A percentile compares a stretch with the other conserved stretches of the same genome.
phyloP scores from a whole-genome alignment of 1,284 basidiomycete genomes.

The Hortiboletus rubellus region DNA sequence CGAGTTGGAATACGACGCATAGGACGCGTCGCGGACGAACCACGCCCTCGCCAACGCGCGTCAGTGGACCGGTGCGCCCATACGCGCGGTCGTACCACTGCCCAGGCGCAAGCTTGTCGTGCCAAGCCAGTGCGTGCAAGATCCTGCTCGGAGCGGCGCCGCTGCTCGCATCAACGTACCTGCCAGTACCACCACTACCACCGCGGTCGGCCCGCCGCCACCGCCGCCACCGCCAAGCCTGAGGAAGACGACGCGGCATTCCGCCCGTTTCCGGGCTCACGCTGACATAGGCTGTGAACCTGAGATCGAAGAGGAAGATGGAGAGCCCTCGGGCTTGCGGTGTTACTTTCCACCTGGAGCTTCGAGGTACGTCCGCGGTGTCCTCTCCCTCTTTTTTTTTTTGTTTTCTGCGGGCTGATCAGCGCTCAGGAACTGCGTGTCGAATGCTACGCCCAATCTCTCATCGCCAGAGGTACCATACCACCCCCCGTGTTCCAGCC shows the following conservation, averaged over 20 bases:
- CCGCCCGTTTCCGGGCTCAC: background rate
- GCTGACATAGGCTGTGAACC: background rate
- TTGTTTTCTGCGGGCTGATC: background rate
- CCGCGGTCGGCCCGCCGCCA: background rate
- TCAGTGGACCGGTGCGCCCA: slow-evolving; percentile 27
- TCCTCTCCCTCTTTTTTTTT: too few species aligned
- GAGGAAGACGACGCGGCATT: background rate
- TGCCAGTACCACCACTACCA: too few species aligned
- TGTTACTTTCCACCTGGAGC: slow-evolving; percentile 25
- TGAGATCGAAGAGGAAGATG: background rate
- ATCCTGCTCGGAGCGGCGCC: too few species aligned
- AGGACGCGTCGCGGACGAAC: background rate
- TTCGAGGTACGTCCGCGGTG: slow-evolving; percentile 24
- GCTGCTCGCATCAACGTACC: background rate
- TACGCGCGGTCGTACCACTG: slow-evolving; percentile 26
- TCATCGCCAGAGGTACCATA: slow-evolving; percentile 25
- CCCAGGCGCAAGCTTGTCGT: slow-evolving; percentile 14
- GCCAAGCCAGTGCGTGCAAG: too few species aligned
- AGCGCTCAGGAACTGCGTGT: slow-evolving; percentile 24
- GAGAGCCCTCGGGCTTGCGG: background rate
- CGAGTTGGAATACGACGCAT: background rate
- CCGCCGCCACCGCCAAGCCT: too few species aligned
- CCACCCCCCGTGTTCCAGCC: slow-evolving; percentile 18
- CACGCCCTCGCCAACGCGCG: background rate
- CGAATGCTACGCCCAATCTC: slow-evolving; percentile 34